A percentile compares a stretch with the other conserved stretches of the same genome.
These are phyloP conservation scores for Penicillium lividum DNA, from an alignment of 495 filamentous ascomycete genomes.

Conservation along the genomic window DNA sequence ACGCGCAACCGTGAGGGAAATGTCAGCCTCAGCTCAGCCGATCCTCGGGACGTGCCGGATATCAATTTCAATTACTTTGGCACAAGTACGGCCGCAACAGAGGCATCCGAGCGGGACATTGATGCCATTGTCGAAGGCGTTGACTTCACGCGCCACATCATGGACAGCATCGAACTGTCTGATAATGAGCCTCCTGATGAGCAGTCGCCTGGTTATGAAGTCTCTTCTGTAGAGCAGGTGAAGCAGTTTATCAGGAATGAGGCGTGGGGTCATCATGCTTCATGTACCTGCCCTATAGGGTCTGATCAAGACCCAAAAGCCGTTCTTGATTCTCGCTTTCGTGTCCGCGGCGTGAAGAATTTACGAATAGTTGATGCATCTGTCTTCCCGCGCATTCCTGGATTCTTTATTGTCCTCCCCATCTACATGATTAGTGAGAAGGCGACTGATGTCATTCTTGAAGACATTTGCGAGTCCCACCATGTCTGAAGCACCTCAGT, in stretches of 20 bases:
- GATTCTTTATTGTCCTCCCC: slow-evolving; percentile 57
- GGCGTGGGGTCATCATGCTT: slow-evolving; percentile 63
- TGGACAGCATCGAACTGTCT: slow-evolving; percentile 30
- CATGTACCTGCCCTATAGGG: slow-evolving; percentile 59
- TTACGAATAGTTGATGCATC: slow-evolving; percentile 64
- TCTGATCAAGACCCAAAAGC: slow-evolving; percentile 54
- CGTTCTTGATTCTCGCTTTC: slow-evolving; percentile 58
- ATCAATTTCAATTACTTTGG: slow-evolving; percentile 59
- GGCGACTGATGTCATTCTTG: slow-evolving; percentile 58
- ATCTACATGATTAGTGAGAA: slow-evolving; percentile 66
- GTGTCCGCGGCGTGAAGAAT: slow-evolving; percentile 54
- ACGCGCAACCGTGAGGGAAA: slow-evolving; percentile 52
- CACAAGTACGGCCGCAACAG: slow-evolving; percentile 17
- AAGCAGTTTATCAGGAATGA: slow-evolving; percentile 50
- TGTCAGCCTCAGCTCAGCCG: slow-evolving; percentile 45
- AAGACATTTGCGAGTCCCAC: too few species aligned
- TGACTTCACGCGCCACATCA: not conserved
- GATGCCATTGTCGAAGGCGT: slow-evolving; percentile 45
- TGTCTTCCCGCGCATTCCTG: slow-evolving; percentile 58
- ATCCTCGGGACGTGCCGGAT: slow-evolving; percentile 52
- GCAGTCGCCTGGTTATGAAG: not conserved
- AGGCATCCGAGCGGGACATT: not conserved
- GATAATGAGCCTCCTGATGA: too few species aligned
- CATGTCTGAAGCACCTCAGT: too few species aligned
- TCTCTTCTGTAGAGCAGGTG: not conserved